Base-by-base conservation (phyloP, 352 stramenopile species). In the Globisporangium polare region DNA sequence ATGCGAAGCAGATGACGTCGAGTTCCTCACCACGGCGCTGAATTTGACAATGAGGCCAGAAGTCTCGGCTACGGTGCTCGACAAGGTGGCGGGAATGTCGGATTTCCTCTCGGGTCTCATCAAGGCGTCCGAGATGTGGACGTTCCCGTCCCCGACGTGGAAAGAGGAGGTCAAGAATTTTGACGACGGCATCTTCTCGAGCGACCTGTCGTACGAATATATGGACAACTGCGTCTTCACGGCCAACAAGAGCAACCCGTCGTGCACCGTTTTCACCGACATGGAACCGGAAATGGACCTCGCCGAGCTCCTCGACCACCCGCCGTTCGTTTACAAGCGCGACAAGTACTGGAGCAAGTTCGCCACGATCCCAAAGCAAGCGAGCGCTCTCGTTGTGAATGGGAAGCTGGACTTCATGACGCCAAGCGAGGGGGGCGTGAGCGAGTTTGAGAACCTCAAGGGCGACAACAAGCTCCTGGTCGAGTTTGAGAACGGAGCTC, bases 301-400 rank as follows among this genome's bases (percentile, higher is more conserved):
- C 9, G 7, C 4, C 2, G 33, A 41, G 51, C 18, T 57, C 20
- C 37, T 42, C 12, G 35, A 57, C 29, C 18, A 22, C 17, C n/a
- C 29, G n/a, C 15, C 35, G 53, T 60, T 60, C 39, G 37, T 60
- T 7, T 81, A 81, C 58, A 17, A 51, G 24, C 53, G 17, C 2
- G 73, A 81, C 62, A 41, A 63, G 47, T 77, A 76, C 67, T 72
- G 41, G 24, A 50, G 67, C 46, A 53, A 58, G 22, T 63, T 65
- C 2, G 50, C 68, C 0, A 43, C 46, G 26, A 54, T 81, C 13
- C 43, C 67, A 2, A 37, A 58, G 3, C 22, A 61, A 35, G 50
- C 63, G 10, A 69, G 61, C 15, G 68, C 68, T 4, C 24, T 81
- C 10, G 20, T 78, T 9, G 27, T 78, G 37, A 74, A 62, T 37